Conservation (phyloP, 148 eudicot genomes). For the Cornus controversa region DNA sequence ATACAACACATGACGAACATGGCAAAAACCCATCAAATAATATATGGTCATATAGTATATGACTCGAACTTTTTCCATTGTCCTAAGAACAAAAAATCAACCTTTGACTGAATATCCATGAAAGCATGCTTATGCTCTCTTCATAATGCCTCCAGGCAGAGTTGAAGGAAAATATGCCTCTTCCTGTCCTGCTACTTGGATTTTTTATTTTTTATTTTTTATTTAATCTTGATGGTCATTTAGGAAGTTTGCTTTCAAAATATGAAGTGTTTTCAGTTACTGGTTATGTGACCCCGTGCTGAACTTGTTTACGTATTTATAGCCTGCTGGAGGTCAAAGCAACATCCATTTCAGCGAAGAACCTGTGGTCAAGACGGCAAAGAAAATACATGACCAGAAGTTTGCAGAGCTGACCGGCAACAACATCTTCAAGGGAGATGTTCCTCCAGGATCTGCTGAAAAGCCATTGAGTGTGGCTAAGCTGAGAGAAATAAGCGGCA, state of each 20-base stretch:
- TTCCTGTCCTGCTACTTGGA: neutral
- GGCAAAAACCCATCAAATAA: no score
- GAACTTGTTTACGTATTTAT: slow-evolving; percentile 9
- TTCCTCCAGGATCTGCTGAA: slow-evolving; percentile 70
- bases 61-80: neutral
- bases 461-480: slow-evolving; percentile 79
- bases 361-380: slow-evolving; percentile 54
- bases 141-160: neutral
- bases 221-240: no score
- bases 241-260: no score
- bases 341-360: slow-evolving; percentile 83
- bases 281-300: neutral
- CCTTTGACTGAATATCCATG: neutral
- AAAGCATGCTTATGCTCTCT: neutral
- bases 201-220: no score
- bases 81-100: neutral
- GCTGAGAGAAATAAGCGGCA: slow-evolving; percentile 89
- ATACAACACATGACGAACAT: no score
- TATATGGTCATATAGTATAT: no score
- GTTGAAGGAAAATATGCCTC: neutral
- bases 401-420: slow-evolving; percentile 88
- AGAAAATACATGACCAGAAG: slow-evolving; percentile 84
- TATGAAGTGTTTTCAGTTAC: neutral
- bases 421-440: slow-evolving; percentile 85
- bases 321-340: slow-evolving; percentile 96